phyloP scores from a whole-genome alignment of 495 filamentous ascomycete genomes.

The Melanomma pulvis-pyrius region DNA sequence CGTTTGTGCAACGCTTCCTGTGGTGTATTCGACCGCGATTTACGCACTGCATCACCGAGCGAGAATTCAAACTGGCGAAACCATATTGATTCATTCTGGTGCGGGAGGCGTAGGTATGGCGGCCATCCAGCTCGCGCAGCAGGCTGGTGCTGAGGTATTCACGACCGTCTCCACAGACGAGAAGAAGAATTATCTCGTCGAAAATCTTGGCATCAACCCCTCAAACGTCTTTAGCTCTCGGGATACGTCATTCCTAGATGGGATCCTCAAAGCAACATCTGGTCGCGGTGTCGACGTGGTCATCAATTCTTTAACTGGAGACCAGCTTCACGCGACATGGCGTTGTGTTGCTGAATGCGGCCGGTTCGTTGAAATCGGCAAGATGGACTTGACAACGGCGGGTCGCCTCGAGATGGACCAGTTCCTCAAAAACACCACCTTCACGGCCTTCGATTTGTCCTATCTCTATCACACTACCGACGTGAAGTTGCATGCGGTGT shows the following conservation, averaged over 20 bases:
- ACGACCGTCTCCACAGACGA: slow-evolving; percentile 27
- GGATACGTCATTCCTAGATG: slow-evolving; percentile 44
- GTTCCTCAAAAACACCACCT: slow-evolving; percentile 1
- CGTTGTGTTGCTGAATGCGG: slow-evolving; percentile 58
- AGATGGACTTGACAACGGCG: slow-evolving; percentile 52
- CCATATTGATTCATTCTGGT: slow-evolving; percentile 51
- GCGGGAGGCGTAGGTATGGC: slow-evolving; percentile 51
- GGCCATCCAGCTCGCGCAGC: slow-evolving; percentile 44
- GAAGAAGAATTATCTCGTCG: slow-evolving; percentile 20
- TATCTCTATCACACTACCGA: not conserved
- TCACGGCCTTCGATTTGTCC: not conserved
- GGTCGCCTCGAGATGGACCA: slow-evolving; percentile 22
- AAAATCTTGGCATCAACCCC: slow-evolving; percentile 5
- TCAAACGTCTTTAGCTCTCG: slow-evolving; percentile 25
- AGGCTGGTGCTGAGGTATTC: slow-evolving; percentile 45
- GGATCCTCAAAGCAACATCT: slow-evolving; percentile 53
- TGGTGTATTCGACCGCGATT: slow-evolving; percentile 41
- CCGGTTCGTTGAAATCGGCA: slow-evolving; percentile 62
- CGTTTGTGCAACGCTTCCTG: not conserved
- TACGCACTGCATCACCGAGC: slow-evolving; percentile 37
- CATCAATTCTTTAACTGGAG: slow-evolving; percentile 59
- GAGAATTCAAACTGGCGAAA: slow-evolving; percentile 39
- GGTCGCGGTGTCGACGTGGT: slow-evolving; percentile 65
- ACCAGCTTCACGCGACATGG: slow-evolving; percentile 49
- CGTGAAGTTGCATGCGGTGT: not conserved